phyloP scores from a whole-genome alignment of 1,284 basidiomycete genomes.

The Ceratobasidium papillatum region DNA sequence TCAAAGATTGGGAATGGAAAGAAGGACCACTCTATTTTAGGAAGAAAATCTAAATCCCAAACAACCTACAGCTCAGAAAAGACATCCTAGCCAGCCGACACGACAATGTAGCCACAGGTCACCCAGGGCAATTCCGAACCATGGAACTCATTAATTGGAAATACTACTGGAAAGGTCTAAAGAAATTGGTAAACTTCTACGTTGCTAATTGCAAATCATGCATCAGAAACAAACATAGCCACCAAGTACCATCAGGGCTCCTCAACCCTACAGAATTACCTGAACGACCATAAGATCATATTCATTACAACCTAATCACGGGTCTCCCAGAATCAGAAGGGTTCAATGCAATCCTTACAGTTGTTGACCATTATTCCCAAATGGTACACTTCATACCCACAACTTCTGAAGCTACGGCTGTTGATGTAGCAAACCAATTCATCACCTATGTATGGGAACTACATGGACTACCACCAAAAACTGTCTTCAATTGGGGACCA shows the following conservation, averaged over 20 bases:
- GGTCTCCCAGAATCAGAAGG: no score
- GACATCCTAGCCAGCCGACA: background rate
- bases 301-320: background rate
- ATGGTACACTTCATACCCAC: no score
- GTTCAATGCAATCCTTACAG: no score
- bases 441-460: constrained; percentile 18
- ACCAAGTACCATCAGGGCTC: background rate
- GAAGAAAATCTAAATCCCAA: background rate
- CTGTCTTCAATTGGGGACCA: constrained; percentile 28
- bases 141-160: background rate
- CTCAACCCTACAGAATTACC: background rate
- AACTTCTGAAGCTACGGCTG: background rate
- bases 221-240: background rate
- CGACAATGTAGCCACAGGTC: background rate
- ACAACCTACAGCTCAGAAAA: background rate
- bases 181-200: background rate
- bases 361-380: no score
- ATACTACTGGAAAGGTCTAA: no score
- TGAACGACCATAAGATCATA: background rate
- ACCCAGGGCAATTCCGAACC: constrained; percentile 43
- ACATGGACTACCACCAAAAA: constrained; percentile 6
- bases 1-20: no score
- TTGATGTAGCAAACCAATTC: background rate
- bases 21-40: background rate
- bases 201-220: constrained; percentile 29